Conservation (phyloP, 495 filamentous ascomycete genomes). For the Immersiella caudata region DNA sequence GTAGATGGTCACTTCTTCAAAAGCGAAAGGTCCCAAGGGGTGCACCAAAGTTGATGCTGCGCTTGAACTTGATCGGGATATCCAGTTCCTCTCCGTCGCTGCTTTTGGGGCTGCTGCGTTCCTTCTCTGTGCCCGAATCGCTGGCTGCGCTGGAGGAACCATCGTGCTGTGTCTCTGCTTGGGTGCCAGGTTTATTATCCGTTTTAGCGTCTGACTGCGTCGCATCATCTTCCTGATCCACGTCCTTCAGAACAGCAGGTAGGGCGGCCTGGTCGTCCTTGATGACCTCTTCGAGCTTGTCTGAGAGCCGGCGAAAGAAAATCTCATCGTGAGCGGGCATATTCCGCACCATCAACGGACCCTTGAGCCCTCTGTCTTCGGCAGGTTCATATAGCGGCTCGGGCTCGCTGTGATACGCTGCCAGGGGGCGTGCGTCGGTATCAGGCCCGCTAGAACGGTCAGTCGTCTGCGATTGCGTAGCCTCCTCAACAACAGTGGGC, state of each 20-base stretch:
- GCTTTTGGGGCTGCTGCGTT: constrained; percentile 29
- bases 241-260: constrained; percentile 44
- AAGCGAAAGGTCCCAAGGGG: constrained; percentile 38
- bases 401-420: constrained; percentile 28
- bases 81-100: constrained; percentile 50
- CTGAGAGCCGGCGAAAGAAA: constrained; percentile 46
- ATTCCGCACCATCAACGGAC: constrained; percentile 50
- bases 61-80: constrained; percentile 60
- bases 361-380: constrained; percentile 45
- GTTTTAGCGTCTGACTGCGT: constrained; percentile 21
- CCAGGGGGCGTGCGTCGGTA: constrained; percentile 11
- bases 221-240: constrained; percentile 6
- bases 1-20: neutral
- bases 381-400: constrained; percentile 31
- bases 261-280: constrained; percentile 39
- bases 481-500: constrained; percentile 16
- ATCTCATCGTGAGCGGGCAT: constrained; percentile 50
- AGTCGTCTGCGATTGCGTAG: neutral
- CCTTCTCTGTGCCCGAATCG: constrained; percentile 24
- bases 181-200: constrained; percentile 19
- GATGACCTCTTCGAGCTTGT: constrained; percentile 47
- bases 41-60: constrained; percentile 63
- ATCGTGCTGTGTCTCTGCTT: constrained; percentile 17
- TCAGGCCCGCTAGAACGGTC: neutral
- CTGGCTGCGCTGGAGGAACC: neutral